Evolutionary conservation across 352 stramenopile species (phyloP), one percentile per base, ranked within the genome.

Genomic region (Phytophthora melonis): DNA sequence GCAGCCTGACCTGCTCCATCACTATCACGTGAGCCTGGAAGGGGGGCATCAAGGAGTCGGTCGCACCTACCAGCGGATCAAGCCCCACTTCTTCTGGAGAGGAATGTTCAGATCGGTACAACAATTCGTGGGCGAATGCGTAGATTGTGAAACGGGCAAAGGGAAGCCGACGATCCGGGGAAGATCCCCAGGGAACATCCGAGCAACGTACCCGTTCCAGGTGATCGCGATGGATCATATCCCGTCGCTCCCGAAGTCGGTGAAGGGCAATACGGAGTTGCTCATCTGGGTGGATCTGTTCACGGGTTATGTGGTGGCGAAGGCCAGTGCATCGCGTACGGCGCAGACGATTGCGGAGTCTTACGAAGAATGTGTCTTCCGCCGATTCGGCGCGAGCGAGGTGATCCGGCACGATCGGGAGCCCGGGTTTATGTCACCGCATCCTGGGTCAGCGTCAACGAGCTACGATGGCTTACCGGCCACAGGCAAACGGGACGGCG

Each of bases 1-100:
- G 0, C 47, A 66, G 1, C 16, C 58, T 14, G 68, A 66, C 2
- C 1, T 70, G 1, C 41, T 70, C 4, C 47, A 62, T 21, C 60
- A 25, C 2, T 25, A 25, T 2, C 23, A 25, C 2, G 23, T 25
- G 23, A 75, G 60, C 21, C n/a, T 66, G 55, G 30, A 52, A n/a
- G 55, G 58, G 0, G 58, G 58, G 0, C 58, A 64, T 27, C 58
- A 64, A 30, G 58, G 58, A 5, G 45, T 56, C 5, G 23, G 39
- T 25, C 58, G 58, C 1, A 64, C 41, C 1, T 64, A 64, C 23
- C 58, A 64, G 5, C 8, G 41, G 6, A 14, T 64, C 4, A 23
- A 18, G n/a, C 8, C 13, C 19, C 41, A 43, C 5, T 55, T 55
- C 13, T 39, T 56, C 23, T 64, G 58, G 41, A 23, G n/a, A 2